Conservation (phyloP, 2,329 filamentous ascomycete genomes). For the Xylaria sp. region DNA sequence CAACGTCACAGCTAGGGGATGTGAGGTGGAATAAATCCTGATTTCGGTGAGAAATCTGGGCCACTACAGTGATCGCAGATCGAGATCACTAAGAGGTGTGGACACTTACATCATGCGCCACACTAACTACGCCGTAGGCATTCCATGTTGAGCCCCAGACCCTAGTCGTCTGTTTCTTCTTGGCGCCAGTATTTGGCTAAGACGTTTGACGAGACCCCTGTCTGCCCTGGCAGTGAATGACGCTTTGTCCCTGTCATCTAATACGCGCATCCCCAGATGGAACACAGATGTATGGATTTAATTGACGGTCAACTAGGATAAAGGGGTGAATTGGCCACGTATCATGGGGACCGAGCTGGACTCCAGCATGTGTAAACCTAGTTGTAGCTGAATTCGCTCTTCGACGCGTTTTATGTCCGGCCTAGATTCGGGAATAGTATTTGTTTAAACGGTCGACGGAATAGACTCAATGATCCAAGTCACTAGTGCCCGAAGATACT, state of each 20-base stretch:
- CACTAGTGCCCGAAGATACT: background rate
- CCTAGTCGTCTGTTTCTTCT: constrained; percentile 10
- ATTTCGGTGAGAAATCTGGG: constrained; percentile 30
- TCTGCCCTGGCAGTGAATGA: constrained; percentile 8
- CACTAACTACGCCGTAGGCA: constrained; percentile 19
- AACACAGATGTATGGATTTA: background rate
- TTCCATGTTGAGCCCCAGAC: constrained; percentile 1
- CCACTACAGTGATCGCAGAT: constrained; percentile 32
- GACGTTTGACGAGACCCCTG: constrained; percentile 9
- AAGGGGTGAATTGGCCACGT: background rate
- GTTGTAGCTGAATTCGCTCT: background rate
- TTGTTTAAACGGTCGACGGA: background rate
- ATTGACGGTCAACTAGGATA: background rate
- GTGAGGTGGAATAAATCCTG: constrained; percentile 33
- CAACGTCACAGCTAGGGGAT: constrained; percentile 37
- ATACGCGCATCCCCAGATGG: background rate
- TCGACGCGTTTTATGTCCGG: background rate
- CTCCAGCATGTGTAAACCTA: background rate
- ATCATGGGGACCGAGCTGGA: background rate
- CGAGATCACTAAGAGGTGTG: constrained; percentile 33
- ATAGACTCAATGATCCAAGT: background rate
- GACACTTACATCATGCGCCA: constrained; percentile 39
- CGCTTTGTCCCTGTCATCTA: constrained; percentile 15
- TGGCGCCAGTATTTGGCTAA: constrained; percentile 14
- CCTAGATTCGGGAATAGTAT: background rate